Base-by-base conservation (phyloP, 2,329 filamentous ascomycete genomes). In the Ophiobolus disseminans region DNA sequence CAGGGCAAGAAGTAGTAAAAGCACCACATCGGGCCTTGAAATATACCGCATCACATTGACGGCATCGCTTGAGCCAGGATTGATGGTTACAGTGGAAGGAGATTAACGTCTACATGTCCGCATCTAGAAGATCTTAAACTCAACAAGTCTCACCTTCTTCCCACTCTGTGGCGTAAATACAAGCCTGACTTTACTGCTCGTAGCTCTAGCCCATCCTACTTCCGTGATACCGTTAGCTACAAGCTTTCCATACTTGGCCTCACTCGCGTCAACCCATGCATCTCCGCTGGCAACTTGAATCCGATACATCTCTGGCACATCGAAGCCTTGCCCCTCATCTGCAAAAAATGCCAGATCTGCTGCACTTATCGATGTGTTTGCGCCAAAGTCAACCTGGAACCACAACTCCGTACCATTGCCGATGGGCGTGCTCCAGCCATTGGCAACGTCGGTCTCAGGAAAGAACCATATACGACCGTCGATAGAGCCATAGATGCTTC, bases 391-490 rank as follows among this genome's bases (percentile, higher is more conserved):
- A 30, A 76, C 69, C 8, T 65, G 53, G 45, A 65, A 75, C 73
- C 73, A 75, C 11, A 75, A 45, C 10, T 68, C 54, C 0, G 61
- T 57, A 5, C 63, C 67, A 14, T 59, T 59, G 0, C 64, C 65
- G 3, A 56, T 43, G 1, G 73, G 62, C 1, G 67, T 69, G 41
- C 70, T 62, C 69, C 73, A 76, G 4, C 73, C 74, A 43, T 76
- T 74, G 1, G 70, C 62, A 0, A 74, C 58, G 20, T 75, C 71
- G 1, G 66, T 45, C 36, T 65, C 49, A 1, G 58, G 63, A 51
- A 70, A 75, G 59, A 76, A 76, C 68, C 68, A 75, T 13, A 75
- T 61, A 5, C 73, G 63, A 3, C 74, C 73, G 40, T 76, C 73
- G 32, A 76, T 74, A 1, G 72, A 61, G 6, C 72, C 64, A 28